These are phyloP conservation scores for Carex pumila DNA, from an alignment of 176 grass and related monocot species.

Conservation along the genomic window DNA sequence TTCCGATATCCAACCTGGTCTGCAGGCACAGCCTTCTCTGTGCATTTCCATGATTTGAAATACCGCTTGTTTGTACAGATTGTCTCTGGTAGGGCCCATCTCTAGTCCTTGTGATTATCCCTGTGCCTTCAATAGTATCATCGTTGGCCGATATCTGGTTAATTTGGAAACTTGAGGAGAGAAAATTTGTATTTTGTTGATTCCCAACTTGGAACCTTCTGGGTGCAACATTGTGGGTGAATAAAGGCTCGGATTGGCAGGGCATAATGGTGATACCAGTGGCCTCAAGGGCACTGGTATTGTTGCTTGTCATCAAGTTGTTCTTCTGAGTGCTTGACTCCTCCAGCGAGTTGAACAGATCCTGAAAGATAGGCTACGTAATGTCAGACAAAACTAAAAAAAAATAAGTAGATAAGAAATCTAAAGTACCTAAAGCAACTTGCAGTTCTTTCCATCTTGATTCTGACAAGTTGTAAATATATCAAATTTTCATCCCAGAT, in stretches of 20 bases:
- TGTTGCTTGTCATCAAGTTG: slow-evolving; percentile 20
- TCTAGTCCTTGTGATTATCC: slow-evolving; percentile 10
- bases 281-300: slow-evolving; percentile 9
- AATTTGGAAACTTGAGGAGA: neutral
- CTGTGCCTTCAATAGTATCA: neutral
- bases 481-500: neutral
- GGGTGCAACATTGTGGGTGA: neutral
- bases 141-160: neutral
- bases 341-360: slow-evolving; percentile 58
- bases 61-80: neutral
- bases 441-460: neutral
- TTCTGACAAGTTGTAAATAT: neutral
- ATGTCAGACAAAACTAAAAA: neutral
- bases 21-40: slow-evolving; percentile 38
- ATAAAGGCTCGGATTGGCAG: slow-evolving; percentile 1
- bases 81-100: neutral
- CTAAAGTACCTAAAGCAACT: neutral
- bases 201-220: neutral
- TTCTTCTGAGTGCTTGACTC: slow-evolving; percentile 32
- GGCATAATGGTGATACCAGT: slow-evolving; percentile 30
- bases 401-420: neutral
- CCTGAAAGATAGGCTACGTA: slow-evolving; percentile 12
- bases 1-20: neutral
- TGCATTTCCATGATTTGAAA: slow-evolving; percentile 43
- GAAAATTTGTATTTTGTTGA: neutral